Base-by-base conservation (phyloP, 208 protist species). In the Trypanosoma lewisi region DNA sequence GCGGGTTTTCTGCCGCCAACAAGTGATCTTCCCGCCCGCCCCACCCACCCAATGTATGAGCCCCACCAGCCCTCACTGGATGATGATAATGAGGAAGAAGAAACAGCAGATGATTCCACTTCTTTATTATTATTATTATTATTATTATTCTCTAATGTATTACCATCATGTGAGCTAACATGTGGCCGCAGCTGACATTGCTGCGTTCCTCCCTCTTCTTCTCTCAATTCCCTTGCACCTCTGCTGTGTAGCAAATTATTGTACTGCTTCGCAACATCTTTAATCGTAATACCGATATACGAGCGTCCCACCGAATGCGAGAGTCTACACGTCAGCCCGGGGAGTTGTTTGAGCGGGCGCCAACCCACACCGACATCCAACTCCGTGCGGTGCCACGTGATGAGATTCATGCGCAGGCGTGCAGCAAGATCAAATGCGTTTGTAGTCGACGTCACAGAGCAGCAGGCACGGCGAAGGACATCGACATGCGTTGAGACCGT, bases 381-480 rank as follows among this genome's bases (percentile, higher is more conserved):
- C 41, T 80, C 77, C 0, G 86, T 93, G 52, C 75, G 53, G 58
- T 93, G 86, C 49, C 81, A 77, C 27, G 86, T 93, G 66, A 93
- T 83, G 19, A 89, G 55, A 45, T 93, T 93, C 9, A 83, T 54
- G 17, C 83, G 80, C 39, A 93, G 73, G 0, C 86, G 86, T 37
- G 80, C 76, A 41, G 82, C 76, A 19, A 80, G 19, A 57, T 85
- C 80, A 12, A 89, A 44, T 11, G 62, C 68, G 11, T 61, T 72
- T 12, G 81, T 78, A 16, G 52, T 73, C 57, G 73, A 86, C 52
- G 73, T 85, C 33, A 87, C 59, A n/a, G 81, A 69, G 57, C 67
- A 79, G 70, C 77, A 89, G 52, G 82, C 69, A 47, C 87, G 87
- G 2, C 82, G 83, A 63, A 93, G 67, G 17, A 80, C 82, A 51